Evolutionary conservation across 1,284 basidiomycete species (phyloP), one percentile per base, ranked within the genome.

Genomic region (Rhodotorula sp.): DNA sequence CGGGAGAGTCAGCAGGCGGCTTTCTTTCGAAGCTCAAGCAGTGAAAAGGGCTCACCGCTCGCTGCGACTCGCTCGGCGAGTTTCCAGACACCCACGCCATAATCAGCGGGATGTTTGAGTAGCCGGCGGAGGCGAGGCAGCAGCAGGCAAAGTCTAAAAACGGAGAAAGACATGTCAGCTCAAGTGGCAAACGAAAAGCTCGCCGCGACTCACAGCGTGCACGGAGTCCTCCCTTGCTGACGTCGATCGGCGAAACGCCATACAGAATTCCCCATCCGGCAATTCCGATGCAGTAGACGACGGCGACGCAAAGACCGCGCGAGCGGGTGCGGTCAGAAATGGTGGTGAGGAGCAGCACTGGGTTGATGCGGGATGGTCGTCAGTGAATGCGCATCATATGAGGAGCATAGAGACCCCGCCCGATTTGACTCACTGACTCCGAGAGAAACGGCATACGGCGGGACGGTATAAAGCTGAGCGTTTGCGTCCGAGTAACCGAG

Each of bases 261-360:
- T 80, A 71, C 6, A 83, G 78, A n/a, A 83, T 75, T 0, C 78
- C 74, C 81, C 82, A 83, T 20, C 82, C 83, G 57, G 82, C 68
- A 57, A 82, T 76, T 33, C 81, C 82, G 61, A 83, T 75, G 18
- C 73, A 48, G 74, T 82, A 83, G 44, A 82, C 81, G 37, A 58
- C 55, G 33, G 80, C 79, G 53, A 80, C 77, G 42, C 79, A 80
- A 37, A 82, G 64, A 48, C 91, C 92, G 68, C 91, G 86, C 63
- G 82, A 86, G 79, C 91, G 90, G 12, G 86, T 77, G 63, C 85
- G 83, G 80, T 95, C 92, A 8, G 91, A 93, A 29, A 82, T 80
- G 71, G 85, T 87, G 2, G 87, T 88, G 62, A 88, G 83, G 6
- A 83, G 71, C n/a, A 87, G 81, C 76, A 94, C 54, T 84, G 59